These are phyloP conservation scores for Metschnikowia arizonensis DNA, from an alignment of 805 yeast genomes.

Conservation along the genomic window DNA sequence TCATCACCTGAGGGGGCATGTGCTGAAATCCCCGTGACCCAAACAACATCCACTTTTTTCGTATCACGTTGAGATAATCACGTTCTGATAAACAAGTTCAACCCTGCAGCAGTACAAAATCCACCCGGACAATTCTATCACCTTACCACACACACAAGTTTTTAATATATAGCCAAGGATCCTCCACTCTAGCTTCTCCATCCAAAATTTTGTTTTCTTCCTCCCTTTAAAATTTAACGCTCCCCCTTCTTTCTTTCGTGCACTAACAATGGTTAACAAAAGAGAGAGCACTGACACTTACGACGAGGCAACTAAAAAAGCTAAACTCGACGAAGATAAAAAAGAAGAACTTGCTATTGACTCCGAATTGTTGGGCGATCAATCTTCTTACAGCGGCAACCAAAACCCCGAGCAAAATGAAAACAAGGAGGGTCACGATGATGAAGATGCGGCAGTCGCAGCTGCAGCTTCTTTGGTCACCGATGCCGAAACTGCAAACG, in stretches of 20 bases:
- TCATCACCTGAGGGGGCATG: slow-evolving; percentile 31
- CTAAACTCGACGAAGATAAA: slow-evolving; percentile 15
- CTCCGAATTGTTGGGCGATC: slow-evolving; percentile 42
- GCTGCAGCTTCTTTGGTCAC: slow-evolving; percentile 29
- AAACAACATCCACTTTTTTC: slow-evolving; percentile 14
- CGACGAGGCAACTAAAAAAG: slow-evolving; percentile 15
- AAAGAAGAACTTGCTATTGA: slow-evolving; percentile 34
- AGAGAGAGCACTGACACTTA: slow-evolving; percentile 16
- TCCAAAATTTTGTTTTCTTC: not conserved
- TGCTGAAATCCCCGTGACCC: slow-evolving; percentile 27
- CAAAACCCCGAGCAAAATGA: slow-evolving; percentile 11
- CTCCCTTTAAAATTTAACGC: not conserved
- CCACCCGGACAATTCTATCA: not conserved
- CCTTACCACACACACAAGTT: not conserved
- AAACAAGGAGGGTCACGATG: slow-evolving; percentile 15
- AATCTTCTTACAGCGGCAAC: slow-evolving; percentile 26
- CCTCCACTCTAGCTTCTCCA: not conserved
- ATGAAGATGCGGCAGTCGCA: slow-evolving; percentile 25
- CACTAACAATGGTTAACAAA: slow-evolving; percentile 17
- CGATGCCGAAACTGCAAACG: slow-evolving; percentile 23
- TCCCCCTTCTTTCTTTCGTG: too few relatives aligned
- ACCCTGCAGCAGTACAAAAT: slow-evolving; percentile 5
- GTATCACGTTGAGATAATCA: slow-evolving; percentile 20
- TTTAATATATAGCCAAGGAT: not conserved
- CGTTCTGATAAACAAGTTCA: slow-evolving; percentile 15